Evolutionary conservation across 495 filamentous ascomycete species (phyloP).

Genomic region (Penicillium angulare): DNA sequence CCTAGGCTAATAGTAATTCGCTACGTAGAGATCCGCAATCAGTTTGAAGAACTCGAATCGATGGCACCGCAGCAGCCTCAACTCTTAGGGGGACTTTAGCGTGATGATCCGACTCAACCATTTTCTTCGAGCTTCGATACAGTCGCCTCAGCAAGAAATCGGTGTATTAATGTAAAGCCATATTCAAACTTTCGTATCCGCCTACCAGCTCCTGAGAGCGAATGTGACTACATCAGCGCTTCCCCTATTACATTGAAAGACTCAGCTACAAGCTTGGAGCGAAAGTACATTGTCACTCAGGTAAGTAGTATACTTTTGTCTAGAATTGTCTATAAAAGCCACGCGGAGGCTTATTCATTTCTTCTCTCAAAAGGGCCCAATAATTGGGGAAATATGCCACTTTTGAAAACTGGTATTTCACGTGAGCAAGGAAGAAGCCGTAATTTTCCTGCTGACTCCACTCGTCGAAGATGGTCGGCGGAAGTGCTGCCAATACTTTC

Average conservation of each 20-base stretch:
- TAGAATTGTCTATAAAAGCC: no score
- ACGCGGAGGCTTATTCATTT: no score
- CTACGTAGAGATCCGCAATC: no score
- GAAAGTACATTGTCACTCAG: conserved; percentile 66
- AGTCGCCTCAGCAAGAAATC: conserved; percentile 59
- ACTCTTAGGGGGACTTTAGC: no score
- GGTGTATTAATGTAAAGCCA: conserved; percentile 82
- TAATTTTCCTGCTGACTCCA: conserved; percentile 95
- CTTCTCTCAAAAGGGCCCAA: no score
- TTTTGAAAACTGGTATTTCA: conserved; percentile 96
- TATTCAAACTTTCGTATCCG: conserved; percentile 83
- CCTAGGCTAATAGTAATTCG: no score
- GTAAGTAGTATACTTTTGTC: no score
- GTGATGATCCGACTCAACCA: conserved; percentile 39
- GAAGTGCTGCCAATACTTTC: conserved; percentile 92
- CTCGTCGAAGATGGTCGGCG: conserved; percentile 74
- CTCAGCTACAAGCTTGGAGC: conserved; percentile 46
- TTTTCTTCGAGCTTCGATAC: conserved; percentile 52
- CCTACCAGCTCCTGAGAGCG: conserved; percentile 73
- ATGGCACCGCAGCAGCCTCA: no score
- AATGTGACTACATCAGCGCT: conserved; percentile 93
- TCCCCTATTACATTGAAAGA: conserved; percentile 73
- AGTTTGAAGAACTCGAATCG: no score
- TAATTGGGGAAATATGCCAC: no score
- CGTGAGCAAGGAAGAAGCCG: conserved; percentile 70